These are phyloP conservation scores for Umbelopsis vinacea DNA, from an alignment of 192 early-diverging fungal genomes.

Conservation along the genomic window DNA sequence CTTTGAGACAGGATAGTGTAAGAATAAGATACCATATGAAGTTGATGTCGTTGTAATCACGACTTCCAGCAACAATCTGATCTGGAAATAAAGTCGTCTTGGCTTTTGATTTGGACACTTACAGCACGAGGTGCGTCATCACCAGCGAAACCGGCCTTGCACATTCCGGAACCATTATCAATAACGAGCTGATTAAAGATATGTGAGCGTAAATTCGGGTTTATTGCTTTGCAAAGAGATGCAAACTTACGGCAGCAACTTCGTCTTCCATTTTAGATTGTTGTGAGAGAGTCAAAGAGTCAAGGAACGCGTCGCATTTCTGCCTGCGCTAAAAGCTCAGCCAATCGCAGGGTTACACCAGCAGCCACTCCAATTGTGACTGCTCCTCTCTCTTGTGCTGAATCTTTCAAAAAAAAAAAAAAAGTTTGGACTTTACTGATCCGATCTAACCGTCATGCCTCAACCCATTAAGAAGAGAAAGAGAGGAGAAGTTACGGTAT, in stretches of 20 bases:
- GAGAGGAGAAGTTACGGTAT: constrained; percentile 15
- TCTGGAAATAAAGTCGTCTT: not conserved
- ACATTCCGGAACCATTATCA: constrained; percentile 94
- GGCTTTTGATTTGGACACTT: constrained; percentile 25
- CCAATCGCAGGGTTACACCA: not conserved
- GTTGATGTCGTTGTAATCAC: no score
- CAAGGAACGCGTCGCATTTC: not conserved
- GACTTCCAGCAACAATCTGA: not conserved
- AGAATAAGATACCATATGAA: no score
- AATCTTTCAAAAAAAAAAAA: constrained; percentile 1
- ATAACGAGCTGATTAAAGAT: constrained; percentile 69
- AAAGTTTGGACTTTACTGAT: constrained; percentile 2
- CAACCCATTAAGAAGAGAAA: constrained; percentile 26
- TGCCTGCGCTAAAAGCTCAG: not conserved
- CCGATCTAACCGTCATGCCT: constrained; percentile 18
- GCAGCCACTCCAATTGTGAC: constrained; percentile 3
- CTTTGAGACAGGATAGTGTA: constrained; percentile 18
- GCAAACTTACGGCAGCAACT: constrained; percentile 78
- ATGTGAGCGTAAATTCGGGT: not conserved
- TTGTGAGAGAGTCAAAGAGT: not conserved
- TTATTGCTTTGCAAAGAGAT: not conserved
- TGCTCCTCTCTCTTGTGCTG: not conserved
- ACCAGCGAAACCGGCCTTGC: constrained; percentile 92
- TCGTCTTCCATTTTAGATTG: constrained; percentile 71
- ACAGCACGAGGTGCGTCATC: constrained; percentile 90